Percentiles rank a stretch among this genome's conserved stretches.
Evolutionary conservation across 2,329 filamentous ascomycete species (phyloP).

Genomic region (Cladophialophora chaetospira): DNA sequence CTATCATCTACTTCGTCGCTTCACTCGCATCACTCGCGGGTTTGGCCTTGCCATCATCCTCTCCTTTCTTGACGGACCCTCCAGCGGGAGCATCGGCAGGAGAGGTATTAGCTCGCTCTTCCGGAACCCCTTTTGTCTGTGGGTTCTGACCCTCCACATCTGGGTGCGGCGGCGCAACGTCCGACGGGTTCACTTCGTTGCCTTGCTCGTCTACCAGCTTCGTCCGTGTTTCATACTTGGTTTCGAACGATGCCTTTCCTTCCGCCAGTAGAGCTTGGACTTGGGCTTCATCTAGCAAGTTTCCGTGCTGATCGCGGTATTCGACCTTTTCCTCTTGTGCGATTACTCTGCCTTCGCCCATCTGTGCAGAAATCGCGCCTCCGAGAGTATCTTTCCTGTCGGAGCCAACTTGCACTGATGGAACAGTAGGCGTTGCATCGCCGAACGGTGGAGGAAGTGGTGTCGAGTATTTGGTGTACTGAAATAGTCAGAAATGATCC

Average conservation of each 20-base stretch:
- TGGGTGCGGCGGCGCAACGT: constrained; percentile 55
- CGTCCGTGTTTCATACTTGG: constrained; percentile 92
- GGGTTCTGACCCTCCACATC: constrained; percentile 61
- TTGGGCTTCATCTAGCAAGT: constrained; percentile 79
- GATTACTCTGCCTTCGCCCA: constrained; percentile 36
- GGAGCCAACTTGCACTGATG: constrained; percentile 23
- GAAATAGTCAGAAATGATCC: constrained; percentile 11
- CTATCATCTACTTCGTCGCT: constrained; percentile 42
- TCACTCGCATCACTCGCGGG: constrained; percentile 52
- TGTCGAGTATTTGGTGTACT: constrained; percentile 42
- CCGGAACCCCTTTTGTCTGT: constrained; percentile 50
- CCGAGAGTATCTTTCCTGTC: constrained; percentile 33
- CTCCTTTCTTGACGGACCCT: constrained; percentile 38
- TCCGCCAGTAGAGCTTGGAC: constrained; percentile 71
- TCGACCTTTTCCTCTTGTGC: constrained; percentile 80
- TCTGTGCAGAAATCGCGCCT: constrained; percentile 39
- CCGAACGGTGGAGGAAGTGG: constrained; percentile 17
- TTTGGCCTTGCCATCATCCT: constrained; percentile 43
- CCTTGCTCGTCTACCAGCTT: constrained; percentile 77
- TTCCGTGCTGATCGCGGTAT: constrained; percentile 93
- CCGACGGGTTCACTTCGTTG: constrained; percentile 65
- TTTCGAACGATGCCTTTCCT: constrained; percentile 94
- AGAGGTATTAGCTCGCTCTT: constrained; percentile 40
- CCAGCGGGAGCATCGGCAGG: constrained; percentile 39
- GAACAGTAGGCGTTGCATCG: constrained; percentile 26